Conservation (phyloP, 2,329 filamentous ascomycete genomes). For the Paraphaeosphaeria sporulosa region DNA sequence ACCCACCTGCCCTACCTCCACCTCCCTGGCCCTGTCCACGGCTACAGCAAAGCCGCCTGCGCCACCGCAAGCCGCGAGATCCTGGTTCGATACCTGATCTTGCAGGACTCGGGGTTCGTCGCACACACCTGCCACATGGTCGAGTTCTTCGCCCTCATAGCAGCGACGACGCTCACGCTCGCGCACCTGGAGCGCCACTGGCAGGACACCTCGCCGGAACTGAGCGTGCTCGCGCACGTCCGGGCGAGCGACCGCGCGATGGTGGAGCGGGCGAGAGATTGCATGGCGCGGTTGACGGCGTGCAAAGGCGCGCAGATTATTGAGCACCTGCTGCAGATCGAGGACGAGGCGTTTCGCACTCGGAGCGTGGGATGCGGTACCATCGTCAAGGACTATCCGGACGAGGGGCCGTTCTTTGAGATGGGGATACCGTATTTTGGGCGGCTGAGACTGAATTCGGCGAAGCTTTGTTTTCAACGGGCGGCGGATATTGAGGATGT, state of each 20-base stretch:
- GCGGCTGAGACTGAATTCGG: constrained; percentile 5
- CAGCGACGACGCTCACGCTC: constrained; percentile 3
- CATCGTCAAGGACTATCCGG: constrained; percentile 9
- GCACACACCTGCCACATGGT: constrained; percentile 4
- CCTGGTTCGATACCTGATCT: constrained; percentile 7
- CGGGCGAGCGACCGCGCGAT: constrained; percentile 10
- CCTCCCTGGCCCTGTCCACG: not conserved
- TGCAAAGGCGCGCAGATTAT: constrained; percentile 11
- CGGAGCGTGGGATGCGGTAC: constrained; percentile 8
- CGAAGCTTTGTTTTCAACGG: constrained; percentile 10
- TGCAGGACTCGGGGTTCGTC: constrained; percentile 4
- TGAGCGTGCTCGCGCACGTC: constrained; percentile 10
- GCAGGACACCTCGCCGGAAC: not conserved
- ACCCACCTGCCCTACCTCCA: constrained; percentile 12
- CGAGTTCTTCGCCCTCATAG: constrained; percentile 15
- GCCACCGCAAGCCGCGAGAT: constrained; percentile 14
- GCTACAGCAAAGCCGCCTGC: constrained; percentile 8
- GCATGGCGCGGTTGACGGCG: not conserved
- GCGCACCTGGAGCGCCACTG: constrained; percentile 12
- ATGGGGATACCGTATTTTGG: constrained; percentile 13
- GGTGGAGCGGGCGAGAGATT: not conserved
- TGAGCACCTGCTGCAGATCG: constrained; percentile 3
- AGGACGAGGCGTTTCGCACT: constrained; percentile 8
- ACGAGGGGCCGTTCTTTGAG: constrained; percentile 11
- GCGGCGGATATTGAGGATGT: constrained; percentile 9